Base-by-base conservation (phyloP, 2,329 filamentous ascomycete genomes). In the Fusarium subtropicale region DNA sequence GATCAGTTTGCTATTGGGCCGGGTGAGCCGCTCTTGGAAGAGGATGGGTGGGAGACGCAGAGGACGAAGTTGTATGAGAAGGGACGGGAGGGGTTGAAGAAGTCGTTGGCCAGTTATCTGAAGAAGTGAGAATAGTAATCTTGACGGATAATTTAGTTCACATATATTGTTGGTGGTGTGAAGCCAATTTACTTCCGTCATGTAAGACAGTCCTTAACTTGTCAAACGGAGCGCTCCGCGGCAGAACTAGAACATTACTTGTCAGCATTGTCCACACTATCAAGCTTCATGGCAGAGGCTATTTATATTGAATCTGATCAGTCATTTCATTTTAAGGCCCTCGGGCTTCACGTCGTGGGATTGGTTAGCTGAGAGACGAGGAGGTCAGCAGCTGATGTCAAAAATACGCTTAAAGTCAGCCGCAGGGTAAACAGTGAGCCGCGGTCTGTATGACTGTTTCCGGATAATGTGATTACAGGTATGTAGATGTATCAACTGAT, bases 1-100 rank as follows among this genome's bases (percentile, higher is more conserved):
- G 73, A 74, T 12, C 74, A 74, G 39, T 74, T 75, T 62, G 72
- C 71, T 8, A 48, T 75, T 22, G 72, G 71, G 0, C 71, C 60
- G 0, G 69, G 71, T 2, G 73, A 76, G 44, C 41, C 47, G 3
- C 33, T 74, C 10, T 60, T 75, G 2, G 41, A 39, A n/a, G 74
- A 76, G 26, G 69, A 71, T 7, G 72, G 72, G 26, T 74, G 68
- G 71, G 74, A 73, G 52, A 31, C 58, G 9, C 60, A 75, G 46
- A 42, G 68, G 7, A 28, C 7, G 4, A 66, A 65, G 36, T 24
- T 73, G 7, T 74, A 74, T 48, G 64, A 74, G 39, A 31, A 58
- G 10, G 64, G 65, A 15, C 53, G 62, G 6, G 48, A 26, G 5
- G 31, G 55, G 0, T 36, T 75, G 2, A 58, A 64, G 0, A 59